These are phyloP conservation scores for Bipolaris zeicola DNA, from an alignment of 2,329 filamentous ascomycete species.

Conservation along the genomic window DNA sequence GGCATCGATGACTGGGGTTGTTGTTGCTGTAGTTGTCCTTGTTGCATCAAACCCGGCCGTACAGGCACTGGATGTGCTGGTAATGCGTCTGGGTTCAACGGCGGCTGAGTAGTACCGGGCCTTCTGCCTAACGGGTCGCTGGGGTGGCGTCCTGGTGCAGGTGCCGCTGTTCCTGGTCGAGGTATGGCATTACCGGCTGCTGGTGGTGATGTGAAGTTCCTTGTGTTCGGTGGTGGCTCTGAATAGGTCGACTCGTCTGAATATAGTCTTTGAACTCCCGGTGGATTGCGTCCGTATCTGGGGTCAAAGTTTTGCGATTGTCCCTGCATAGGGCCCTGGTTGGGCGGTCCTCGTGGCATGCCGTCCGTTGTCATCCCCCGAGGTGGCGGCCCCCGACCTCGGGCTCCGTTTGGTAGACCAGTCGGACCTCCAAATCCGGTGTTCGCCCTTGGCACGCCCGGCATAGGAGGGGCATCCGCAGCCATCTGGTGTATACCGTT, in stretches of 20 bases:
- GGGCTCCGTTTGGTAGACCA: conserved; percentile 35
- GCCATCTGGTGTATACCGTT: conserved; percentile 71
- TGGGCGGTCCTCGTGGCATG: conserved; percentile 20
- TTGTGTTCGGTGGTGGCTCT: conserved; percentile 41
- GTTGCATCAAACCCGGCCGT: conserved; percentile 56
- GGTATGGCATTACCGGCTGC: conserved; percentile 32
- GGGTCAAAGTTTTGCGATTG: conserved; percentile 37
- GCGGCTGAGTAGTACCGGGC: conserved; percentile 50
- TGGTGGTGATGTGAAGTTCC: conserved; percentile 36
- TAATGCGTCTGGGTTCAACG: conserved; percentile 59
- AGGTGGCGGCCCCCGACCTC: conserved; percentile 36
- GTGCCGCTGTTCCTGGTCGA: conserved; percentile 41
- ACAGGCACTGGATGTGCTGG: conserved; percentile 62
- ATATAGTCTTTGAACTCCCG: conserved; percentile 41
- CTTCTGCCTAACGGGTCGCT: conserved; percentile 39
- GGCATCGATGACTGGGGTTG: conserved; percentile 32
- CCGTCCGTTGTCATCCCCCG: conserved; percentile 22
- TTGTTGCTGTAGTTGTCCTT: conserved; percentile 28
- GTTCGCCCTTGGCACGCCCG: conserved; percentile 57
- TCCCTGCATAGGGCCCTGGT: conserved; percentile 25
- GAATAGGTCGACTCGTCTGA: conserved; percentile 45
- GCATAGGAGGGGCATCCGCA: conserved; percentile 59
- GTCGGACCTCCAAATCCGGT: conserved; percentile 39
- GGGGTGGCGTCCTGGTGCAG: conserved; percentile 33
- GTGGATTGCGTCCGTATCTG: conserved; percentile 35